Evolutionary conservation across 257 asterid genomes (phyloP), one percentile per base, ranked within the genome.

Genomic region (Fraxinus americana): DNA sequence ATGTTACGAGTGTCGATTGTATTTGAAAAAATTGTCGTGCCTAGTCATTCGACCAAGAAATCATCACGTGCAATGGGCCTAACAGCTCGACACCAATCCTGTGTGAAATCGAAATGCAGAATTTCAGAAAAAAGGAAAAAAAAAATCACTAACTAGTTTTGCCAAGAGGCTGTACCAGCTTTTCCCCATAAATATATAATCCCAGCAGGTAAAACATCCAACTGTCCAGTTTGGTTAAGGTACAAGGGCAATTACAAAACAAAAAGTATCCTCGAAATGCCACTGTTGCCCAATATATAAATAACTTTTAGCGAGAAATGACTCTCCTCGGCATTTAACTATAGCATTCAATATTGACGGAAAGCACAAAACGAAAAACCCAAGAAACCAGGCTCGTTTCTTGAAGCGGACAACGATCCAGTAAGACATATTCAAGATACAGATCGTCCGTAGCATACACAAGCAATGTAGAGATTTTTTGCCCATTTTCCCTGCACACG

Each of bases 401-500:
- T 43, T 43, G 52, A 12, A 43, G 17, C 52, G 0, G 13, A 43
- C 54, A 13, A 11, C 54, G 54, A 45, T 45, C 54, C 54, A 45
- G 48, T 4, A 29, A 14, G n/a, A 68, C 25, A 29, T 25, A 27
- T 6, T 73, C 77, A 73, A 73, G 77, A 52, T 73, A 50, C 77
- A 19, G 77, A 27, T 50, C 77, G 67, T 48, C 77, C 77, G 17
- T 73, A 73, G 68, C 77, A 73, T 66, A 73, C 35, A 38, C 77
- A 52, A 73, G 77, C 30, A 48, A 73, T 68, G 61, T 73, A 73
- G 36, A 73, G 77, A 73, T 73, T 73, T 48, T 73, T 73, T n/a
- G 43, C 41, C 77, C 77, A 73, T 73, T 73, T 73, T 14, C 34
- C 83, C 83, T 79, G 83, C 78, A 79, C 50, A 1, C 35, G 29